These are phyloP conservation scores for Aureobasidium sp. DNA, from an alignment of 2,329 filamentous ascomycete genomes.

Conservation along the genomic window DNA sequence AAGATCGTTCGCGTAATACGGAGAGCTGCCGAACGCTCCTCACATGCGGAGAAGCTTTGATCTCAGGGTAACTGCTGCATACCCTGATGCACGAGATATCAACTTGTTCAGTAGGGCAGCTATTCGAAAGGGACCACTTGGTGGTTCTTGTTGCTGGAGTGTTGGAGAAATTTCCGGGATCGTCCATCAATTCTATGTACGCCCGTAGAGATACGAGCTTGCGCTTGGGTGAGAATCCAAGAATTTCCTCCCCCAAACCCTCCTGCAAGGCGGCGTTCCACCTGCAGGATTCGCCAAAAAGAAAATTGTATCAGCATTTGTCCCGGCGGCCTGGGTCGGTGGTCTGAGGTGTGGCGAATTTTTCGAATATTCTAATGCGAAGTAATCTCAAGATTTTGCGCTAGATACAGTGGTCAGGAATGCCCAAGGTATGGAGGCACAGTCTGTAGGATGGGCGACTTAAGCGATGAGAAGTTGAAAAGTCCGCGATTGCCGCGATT, in stretches of 20 bases:
- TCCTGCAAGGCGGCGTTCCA: neutral
- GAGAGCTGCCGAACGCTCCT: neutral
- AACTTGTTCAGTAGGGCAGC: neutral
- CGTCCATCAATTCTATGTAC: neutral
- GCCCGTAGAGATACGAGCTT: neutral
- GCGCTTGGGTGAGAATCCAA: neutral
- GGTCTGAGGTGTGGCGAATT: neutral
- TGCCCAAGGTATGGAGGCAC: neutral
- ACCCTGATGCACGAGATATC: neutral
- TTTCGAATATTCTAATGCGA: neutral
- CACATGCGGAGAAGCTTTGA: conserved; percentile 5
- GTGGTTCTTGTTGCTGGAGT: neutral
- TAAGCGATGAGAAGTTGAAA: neutral
- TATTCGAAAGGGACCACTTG: neutral
- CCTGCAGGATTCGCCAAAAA: neutral
- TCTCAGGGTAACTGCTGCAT: neutral
- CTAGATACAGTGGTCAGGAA: neutral
- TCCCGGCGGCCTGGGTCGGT: neutral
- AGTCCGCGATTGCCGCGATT: neutral
- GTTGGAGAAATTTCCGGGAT: neutral
- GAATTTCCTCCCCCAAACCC: neutral
- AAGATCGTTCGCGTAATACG: conserved; percentile 1
- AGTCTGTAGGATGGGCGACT: neutral
- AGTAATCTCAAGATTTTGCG: neutral
- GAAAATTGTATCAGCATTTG: neutral